Evolutionary conservation across 768 basidiomycete species (phyloP), one percentile per base, ranked within the genome.

Genomic region (Psilocybe tampanensis): DNA sequence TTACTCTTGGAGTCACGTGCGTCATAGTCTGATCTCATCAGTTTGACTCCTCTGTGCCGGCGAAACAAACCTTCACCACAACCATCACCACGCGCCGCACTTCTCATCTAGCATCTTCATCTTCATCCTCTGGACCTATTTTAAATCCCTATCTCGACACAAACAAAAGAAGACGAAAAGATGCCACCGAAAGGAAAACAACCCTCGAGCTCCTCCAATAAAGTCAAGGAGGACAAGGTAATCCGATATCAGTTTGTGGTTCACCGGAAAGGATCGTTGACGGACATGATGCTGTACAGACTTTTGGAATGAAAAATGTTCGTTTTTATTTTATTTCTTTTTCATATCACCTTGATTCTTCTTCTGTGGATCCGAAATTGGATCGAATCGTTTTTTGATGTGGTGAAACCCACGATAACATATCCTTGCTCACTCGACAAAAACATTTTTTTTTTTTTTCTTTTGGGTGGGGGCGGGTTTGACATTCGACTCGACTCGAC

Each of bases 281-380:
- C 53, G 41, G 56, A 44, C 52, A 43, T 54, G 32, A 43, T 54
- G 32, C 41, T 58, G 57, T 58, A 53, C 61, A 92, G 91, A 94
- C 92, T 52, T 93, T 93, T 74, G 92, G 91, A 51, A 74, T 93
- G 84, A 93, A 93, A 80, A 92, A 93, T 72, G 91, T 91, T 60
- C 62, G 87, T 78, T 47, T 29, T 23, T 32, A 26, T 39, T 33
- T 60, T 18, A 26, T 23, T 11, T n/a, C 52, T 44, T 39, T 8
- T 33, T 47, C 17, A n/a, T 34, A 48, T 57, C 32, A 24, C 9
- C 24, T n/a, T 9, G 2, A 15, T 9, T 24, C 22, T 23, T n/a
- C 8, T 26, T 24, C 21, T 17, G 24, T 24, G 19, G 22, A 47
- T n/a, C 18, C 12, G 19, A 19, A 21, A 19, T 12, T 12, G 0